Conservation (phyloP, 2,329 filamentous ascomycete species). For the Pestalotiopsis sp. region DNA sequence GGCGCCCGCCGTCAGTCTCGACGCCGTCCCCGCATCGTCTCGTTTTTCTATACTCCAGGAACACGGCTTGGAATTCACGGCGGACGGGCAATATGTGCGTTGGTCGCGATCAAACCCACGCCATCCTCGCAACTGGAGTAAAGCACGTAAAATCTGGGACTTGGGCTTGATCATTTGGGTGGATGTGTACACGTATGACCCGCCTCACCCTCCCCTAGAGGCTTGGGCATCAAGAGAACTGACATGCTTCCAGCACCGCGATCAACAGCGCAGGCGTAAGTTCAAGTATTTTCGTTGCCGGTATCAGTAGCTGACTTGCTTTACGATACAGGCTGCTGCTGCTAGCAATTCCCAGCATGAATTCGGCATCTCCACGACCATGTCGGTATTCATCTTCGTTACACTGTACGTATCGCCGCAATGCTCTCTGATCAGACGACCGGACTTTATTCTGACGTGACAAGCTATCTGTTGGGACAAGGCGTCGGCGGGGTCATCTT, state of each 20-base stretch:
- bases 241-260: not conserved
- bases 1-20: not conserved
- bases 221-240: not conserved
- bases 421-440: not conserved
- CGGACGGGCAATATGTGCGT: not conserved
- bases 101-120: not conserved
- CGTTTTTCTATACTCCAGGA: not conserved
- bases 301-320: not conserved
- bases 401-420: not conserved
- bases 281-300: not conserved
- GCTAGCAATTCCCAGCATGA: not conserved
- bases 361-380: slow-evolving; percentile 1
- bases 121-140: not conserved
- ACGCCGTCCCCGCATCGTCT: not conserved
- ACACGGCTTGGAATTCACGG: not conserved
- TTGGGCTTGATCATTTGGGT: slow-evolving; percentile 1
- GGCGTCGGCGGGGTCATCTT: not conserved
- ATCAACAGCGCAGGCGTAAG: slow-evolving; percentile 3
- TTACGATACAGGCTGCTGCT: not conserved
- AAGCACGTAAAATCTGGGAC: slow-evolving; percentile 1
- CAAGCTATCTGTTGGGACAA: not conserved
- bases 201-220: not conserved
- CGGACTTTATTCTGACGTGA: not conserved
- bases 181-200: not conserved
- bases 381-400: slow-evolving; percentile 1